phyloP scores from a whole-genome alignment of 345 rosid genomes.

The Euphorbia peplus region DNA sequence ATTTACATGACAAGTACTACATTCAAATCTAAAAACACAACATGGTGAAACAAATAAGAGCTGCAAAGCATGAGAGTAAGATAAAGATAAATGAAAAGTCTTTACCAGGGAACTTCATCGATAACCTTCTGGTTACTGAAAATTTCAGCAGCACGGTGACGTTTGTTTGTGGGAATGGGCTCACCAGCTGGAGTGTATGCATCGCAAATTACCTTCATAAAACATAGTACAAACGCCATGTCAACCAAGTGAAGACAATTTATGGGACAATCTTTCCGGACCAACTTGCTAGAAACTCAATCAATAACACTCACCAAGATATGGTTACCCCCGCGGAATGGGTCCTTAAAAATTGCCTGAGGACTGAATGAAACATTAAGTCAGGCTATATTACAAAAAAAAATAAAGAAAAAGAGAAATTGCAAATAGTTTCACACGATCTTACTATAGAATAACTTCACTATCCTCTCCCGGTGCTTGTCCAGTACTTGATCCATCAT shows the following conservation, averaged over 20 bases:
- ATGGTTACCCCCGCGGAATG: conserved; percentile 95
- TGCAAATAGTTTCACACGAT: conserved; percentile 11
- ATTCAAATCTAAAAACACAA: neutral
- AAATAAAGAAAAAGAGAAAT: no score
- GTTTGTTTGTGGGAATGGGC: conserved; percentile 98
- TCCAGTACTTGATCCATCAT: conserved; percentile 97
- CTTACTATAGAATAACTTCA: conserved; percentile 98
- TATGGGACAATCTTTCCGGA: neutral
- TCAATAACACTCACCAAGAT: conserved; percentile 64
- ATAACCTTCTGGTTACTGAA: conserved; percentile 66
- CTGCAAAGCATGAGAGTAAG: conserved; percentile 9
- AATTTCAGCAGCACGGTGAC: conserved; percentile 77
- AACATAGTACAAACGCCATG: conserved; percentile 11
- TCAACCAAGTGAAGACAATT: conserved; percentile 5
- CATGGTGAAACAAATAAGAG: neutral
- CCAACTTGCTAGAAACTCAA: neutral
- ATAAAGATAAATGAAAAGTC: neutral
- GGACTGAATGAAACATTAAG: conserved; percentile 51
- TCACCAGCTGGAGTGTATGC: conserved; percentile 92
- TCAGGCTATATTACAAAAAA: conserved; percentile 14
- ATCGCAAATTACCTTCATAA: conserved; percentile 77
- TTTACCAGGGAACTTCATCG: conserved; percentile 77
- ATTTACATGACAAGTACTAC: neutral
- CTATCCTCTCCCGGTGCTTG: conserved; percentile 98
- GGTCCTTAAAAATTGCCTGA: conserved; percentile 92